Evolutionary conservation across 768 basidiomycete genomes (phyloP).

Genomic region (Tubosaeta sp.): DNA sequence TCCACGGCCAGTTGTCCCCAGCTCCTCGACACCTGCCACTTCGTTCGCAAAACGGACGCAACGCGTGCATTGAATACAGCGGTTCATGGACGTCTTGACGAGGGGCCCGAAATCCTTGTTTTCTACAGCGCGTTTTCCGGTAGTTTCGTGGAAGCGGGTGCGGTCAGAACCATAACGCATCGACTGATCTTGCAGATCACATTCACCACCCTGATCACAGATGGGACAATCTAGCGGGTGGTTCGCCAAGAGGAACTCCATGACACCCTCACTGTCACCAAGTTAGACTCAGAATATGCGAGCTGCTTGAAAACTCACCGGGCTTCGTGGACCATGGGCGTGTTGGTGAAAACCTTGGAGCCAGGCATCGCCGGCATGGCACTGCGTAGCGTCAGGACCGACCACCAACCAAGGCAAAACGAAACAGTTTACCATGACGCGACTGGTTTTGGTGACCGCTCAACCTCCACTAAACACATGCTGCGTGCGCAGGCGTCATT

Average conservation of each 20-base stretch:
- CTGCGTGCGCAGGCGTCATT: slow-evolving; percentile 35
- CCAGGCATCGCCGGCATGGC: slow-evolving; percentile 99
- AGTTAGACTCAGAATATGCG: slow-evolving; percentile 5
- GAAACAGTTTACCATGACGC: slow-evolving; percentile 73
- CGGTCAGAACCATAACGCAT: slow-evolving; percentile 99
- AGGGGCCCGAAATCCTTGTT: slow-evolving; percentile 98
- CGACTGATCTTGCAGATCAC: slow-evolving; percentile 97
- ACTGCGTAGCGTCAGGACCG: slow-evolving; percentile 34
- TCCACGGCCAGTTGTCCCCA: slow-evolving; percentile 94
- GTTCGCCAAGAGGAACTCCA: slow-evolving; percentile 98
- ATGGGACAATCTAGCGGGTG: slow-evolving; percentile 98
- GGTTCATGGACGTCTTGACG: slow-evolving; percentile 98
- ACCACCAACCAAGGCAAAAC: neutral
- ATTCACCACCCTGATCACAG: slow-evolving; percentile 99
- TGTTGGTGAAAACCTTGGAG: slow-evolving; percentile 89
- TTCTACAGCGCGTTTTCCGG: slow-evolving; percentile 96
- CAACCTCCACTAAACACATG: slow-evolving; percentile 99
- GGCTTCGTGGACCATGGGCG: slow-evolving; percentile 85
- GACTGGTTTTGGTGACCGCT: slow-evolving; percentile 90
- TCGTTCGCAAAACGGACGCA: slow-evolving; percentile 99
- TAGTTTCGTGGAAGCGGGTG: slow-evolving; percentile 96
- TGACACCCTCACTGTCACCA: slow-evolving; percentile 80
- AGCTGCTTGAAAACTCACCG: slow-evolving; percentile 41
- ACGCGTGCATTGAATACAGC: slow-evolving; percentile 99
- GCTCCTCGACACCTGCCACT: slow-evolving; percentile 95